Percentiles rank a stretch among this genome's conserved stretches.
These are phyloP conservation scores for Jatropha podagrica DNA, from an alignment of 441 rosid species.

Conservation along the genomic window DNA sequence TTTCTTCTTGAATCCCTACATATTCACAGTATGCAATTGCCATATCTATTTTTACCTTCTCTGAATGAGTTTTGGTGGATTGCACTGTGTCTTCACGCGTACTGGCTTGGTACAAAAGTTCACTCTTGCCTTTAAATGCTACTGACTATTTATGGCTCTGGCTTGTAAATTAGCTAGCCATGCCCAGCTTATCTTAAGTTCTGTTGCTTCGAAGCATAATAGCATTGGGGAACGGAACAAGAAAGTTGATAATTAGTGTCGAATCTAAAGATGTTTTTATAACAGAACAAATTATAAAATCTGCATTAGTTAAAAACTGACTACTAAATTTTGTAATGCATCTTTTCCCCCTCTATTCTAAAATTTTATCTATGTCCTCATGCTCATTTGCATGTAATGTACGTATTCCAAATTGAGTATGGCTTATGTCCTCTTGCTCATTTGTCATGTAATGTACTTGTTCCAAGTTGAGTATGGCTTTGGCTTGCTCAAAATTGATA, in stretches of 20 bases:
- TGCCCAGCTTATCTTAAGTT: background rate
- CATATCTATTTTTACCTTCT: background rate
- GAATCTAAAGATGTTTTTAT: background rate
- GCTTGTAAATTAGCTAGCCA: background rate
- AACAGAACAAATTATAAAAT: background rate
- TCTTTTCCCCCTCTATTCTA: background rate
- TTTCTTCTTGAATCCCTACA: conserved; percentile 7
- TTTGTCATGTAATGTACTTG: conserved; percentile 3
- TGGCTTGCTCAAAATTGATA: background rate
- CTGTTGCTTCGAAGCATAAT: background rate
- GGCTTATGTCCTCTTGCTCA: background rate
- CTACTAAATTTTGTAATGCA: background rate
- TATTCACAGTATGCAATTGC: background rate
- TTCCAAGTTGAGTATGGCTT: background rate
- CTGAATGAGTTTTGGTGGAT: background rate
- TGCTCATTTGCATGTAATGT: background rate
- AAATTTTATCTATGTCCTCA: background rate
- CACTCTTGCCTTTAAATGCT: background rate
- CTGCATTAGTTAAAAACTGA: background rate
- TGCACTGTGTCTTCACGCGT: background rate
- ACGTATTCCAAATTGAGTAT: background rate
- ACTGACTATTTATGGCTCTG: background rate
- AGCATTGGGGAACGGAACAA: too few species aligned
- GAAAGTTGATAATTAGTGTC: background rate
- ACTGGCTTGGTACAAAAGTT: background rate